Evolutionary conservation across 139 green algal genomes (phyloP).

Genomic region (Chlamydomonas sp.): DNA sequence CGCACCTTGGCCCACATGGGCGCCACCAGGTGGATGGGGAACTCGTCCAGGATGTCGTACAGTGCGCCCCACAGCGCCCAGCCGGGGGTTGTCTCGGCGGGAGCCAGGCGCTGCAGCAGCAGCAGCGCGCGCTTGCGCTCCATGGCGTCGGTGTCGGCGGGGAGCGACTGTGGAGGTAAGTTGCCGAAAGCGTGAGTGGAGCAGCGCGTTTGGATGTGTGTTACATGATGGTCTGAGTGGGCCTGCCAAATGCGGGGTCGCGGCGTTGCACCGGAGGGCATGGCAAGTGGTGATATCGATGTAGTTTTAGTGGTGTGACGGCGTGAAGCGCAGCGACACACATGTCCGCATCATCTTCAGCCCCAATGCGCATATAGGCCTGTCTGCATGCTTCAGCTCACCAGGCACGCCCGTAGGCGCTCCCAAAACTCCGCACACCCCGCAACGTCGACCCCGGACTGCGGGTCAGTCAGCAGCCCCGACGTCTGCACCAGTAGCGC

Average conservation of each 20-base stretch:
- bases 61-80: slow-evolving; percentile 42
- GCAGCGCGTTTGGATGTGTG: neutral
- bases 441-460: slow-evolving; percentile 3
- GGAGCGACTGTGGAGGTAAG: neutral
- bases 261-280: neutral
- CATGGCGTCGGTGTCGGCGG: slow-evolving; percentile 36
- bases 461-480: slow-evolving; percentile 13
- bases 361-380: neutral
- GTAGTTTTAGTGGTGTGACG: neutral
- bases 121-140: slow-evolving; percentile 43
- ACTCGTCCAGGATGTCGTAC: slow-evolving; percentile 49
- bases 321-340: neutral
- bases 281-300: too few species aligned
- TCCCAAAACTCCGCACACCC: slow-evolving; percentile 37
- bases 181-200: neutral
- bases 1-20: slow-evolving; percentile 42
- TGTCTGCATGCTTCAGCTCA: neutral
- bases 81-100: neutral
- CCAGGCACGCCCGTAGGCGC: slow-evolving; percentile 43
- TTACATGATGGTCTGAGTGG: neutral
- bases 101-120: slow-evolving; percentile 41
- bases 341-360: neutral
- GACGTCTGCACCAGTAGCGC: slow-evolving; percentile 35
- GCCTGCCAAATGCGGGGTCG: neutral
- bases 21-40: slow-evolving; percentile 45